phyloP scores from a whole-genome alignment of 1,284 basidiomycete species.

The Melampsora americana region DNA sequence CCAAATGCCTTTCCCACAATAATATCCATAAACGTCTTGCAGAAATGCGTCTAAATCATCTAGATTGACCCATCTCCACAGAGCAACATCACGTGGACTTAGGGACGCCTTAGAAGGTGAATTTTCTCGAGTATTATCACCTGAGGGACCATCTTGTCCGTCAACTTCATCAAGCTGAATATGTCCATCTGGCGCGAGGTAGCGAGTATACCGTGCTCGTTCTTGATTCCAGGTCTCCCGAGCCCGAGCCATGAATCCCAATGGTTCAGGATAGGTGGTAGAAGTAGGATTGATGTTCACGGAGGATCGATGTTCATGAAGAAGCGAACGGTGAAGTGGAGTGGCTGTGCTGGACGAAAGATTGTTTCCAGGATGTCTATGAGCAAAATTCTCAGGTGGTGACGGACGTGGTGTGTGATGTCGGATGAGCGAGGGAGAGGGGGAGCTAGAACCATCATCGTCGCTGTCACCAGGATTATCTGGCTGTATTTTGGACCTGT shows the following conservation, averaged over 20 bases:
- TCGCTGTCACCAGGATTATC: background rate
- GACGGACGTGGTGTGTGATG: conserved; percentile 9
- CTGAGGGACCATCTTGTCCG: background rate
- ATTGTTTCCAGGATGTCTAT: background rate
- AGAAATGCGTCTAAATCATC: conserved; percentile 92
- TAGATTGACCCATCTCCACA: conserved; percentile 99
- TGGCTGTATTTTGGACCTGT: background rate
- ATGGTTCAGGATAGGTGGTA: background rate
- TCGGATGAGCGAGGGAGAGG: conserved; percentile 39
- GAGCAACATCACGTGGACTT: conserved; percentile 65
- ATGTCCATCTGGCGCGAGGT: background rate
- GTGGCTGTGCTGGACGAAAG: background rate
- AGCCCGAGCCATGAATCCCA: background rate
- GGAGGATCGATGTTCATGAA: conserved; percentile 40
- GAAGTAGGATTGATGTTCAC: conserved; percentile 11
- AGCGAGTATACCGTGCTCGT: conserved; percentile 11
- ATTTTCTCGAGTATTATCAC: background rate
- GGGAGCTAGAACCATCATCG: conserved; percentile 15
- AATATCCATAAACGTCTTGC: conserved; percentile 87
- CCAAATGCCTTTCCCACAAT: conserved; percentile 90
- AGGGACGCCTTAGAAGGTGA: conserved; percentile 26
- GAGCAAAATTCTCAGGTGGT: conserved; percentile 5
- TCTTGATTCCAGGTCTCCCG: conserved; percentile 36
- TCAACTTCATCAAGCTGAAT: background rate
- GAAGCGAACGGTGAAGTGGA: conserved; percentile 16